Evolutionary conservation across 257 asterid genomes (phyloP).

Genomic region (Voacanga thouarsii): DNA sequence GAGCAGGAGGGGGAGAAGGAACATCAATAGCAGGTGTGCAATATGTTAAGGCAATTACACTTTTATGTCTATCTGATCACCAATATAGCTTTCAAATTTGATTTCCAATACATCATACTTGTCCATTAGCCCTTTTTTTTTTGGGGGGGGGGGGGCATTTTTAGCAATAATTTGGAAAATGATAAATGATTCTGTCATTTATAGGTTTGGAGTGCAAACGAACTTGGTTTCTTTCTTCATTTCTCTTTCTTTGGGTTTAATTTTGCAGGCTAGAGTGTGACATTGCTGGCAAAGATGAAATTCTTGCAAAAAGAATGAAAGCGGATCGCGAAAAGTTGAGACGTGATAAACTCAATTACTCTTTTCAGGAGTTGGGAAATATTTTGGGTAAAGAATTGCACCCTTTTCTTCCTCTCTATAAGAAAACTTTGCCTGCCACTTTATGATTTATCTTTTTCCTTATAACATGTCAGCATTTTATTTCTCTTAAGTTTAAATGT

Average conservation of each 20-base stretch:
- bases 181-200: neutral
- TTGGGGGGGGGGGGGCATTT: too few relatives aligned
- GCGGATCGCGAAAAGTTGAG: conserved; percentile 19
- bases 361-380: conserved; percentile 16
- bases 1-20: neutral
- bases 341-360: conserved; percentile 14
- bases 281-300: neutral
- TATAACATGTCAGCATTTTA: neutral
- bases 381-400: conserved; percentile 13
- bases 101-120: neutral
- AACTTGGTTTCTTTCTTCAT: neutral
- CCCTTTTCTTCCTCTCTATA: neutral
- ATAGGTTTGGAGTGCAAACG: neutral
- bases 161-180: conserved; percentile 1
- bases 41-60: neutral
- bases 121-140: too few relatives aligned
- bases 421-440: neutral
- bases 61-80: neutral
- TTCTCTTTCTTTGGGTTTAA: neutral
- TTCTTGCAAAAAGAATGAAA: conserved; percentile 11
- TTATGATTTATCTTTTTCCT: neutral
- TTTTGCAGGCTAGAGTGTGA: conserved; percentile 11
- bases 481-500: neutral
- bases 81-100: neutral
- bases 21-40: neutral